A percentile compares a stretch with the other conserved stretches of the same genome.
Evolutionary conservation across 139 green algal genomes (phyloP).

Genomic region (Chlorella sorokiniana): DNA sequence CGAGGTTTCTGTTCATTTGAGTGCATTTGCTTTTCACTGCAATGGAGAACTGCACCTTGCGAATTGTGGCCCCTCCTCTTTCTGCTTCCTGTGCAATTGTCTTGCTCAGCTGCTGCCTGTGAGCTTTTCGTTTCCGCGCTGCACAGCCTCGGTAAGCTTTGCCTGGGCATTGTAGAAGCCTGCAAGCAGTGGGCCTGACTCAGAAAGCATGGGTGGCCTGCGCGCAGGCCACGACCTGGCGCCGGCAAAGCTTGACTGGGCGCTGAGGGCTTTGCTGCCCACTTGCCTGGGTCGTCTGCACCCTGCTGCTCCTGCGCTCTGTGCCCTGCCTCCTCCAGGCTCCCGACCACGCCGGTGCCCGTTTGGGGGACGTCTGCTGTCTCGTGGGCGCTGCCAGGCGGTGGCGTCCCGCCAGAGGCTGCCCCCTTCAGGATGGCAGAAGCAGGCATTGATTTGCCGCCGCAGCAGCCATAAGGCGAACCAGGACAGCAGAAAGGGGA

Average conservation of each 20-base stretch:
- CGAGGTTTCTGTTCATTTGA: background rate
- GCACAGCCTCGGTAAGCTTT: background rate
- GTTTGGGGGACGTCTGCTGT: background rate
- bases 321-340: conserved; percentile 21
- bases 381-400: conserved; percentile 11
- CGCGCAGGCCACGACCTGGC: too few species aligned
- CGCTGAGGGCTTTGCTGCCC: too few species aligned
- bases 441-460: too few species aligned
- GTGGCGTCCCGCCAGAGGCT: too few species aligned
- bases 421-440: too few species aligned
- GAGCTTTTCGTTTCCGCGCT: conserved; percentile 10
- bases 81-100: background rate
- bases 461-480: too few species aligned
- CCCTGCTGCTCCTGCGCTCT: conserved; percentile 4
- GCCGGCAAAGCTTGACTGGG: too few species aligned
- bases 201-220: background rate
- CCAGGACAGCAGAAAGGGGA: too few species aligned
- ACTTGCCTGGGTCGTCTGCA: background rate
- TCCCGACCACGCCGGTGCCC: background rate
- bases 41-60: background rate
- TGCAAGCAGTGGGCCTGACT: background rate
- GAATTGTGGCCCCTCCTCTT: background rate
- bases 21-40: background rate
- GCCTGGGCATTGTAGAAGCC: conserved; percentile 17
- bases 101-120: background rate